phyloP scores from a whole-genome alignment of 208 protist species.

The Acanthamoeba sp. region DNA sequence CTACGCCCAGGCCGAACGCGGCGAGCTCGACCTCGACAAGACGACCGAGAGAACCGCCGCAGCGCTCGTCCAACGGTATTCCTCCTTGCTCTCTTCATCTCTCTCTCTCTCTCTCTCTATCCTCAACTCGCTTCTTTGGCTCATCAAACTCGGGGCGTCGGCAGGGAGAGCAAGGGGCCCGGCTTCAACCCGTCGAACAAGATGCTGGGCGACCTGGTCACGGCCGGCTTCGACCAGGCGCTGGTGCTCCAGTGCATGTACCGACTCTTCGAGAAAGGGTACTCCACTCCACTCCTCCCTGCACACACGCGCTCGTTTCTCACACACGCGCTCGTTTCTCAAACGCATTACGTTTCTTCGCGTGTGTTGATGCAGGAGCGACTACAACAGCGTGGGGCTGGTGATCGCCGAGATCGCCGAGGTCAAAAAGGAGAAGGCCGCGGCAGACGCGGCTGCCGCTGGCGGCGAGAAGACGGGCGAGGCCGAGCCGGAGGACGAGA shows the following conservation, averaged over 20 bases:
- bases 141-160: neutral
- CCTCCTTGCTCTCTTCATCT: no score
- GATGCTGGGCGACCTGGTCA: conserved; percentile 16
- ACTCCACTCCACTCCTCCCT: no score
- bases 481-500: neutral
- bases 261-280: conserved; percentile 38
- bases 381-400: conserved; percentile 29
- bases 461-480: neutral
- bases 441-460: neutral
- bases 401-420: conserved; percentile 56
- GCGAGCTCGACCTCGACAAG: conserved; percentile 16
- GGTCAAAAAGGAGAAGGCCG: neutral
- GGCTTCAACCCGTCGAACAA: conserved; percentile 29
- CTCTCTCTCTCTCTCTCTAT: no score
- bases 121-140: neutral
- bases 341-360: neutral
- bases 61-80: neutral
- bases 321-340: neutral
- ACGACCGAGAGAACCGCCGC: conserved; percentile 7
- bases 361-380: neutral
- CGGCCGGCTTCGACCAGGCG: conserved; percentile 35
- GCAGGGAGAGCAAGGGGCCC: neutral
- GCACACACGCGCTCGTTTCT: neutral
- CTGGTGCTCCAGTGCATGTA: conserved; percentile 62
- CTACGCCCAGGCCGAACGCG: conserved; percentile 1